Evolutionary conservation across 345 rosid species (phyloP).

Genomic region (Salix dunnii): DNA sequence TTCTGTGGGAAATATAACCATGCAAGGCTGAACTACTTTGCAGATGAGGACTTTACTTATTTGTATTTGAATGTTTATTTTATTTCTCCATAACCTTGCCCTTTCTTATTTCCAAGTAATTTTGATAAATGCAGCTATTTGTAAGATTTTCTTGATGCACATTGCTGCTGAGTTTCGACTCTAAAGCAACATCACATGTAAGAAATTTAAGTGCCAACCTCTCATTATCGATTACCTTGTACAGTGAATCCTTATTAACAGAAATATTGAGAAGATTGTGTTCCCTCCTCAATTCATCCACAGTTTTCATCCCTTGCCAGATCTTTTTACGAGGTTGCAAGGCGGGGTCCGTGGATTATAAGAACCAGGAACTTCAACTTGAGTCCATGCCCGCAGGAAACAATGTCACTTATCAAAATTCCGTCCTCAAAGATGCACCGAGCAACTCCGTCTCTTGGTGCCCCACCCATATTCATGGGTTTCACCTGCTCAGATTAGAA

Average conservation of each 20-base stretch:
- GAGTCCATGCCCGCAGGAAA: slow-evolving; percentile 78
- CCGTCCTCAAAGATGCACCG: slow-evolving; percentile 98
- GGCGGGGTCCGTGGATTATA: slow-evolving; percentile 79
- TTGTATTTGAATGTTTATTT: background rate
- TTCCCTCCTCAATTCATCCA: slow-evolving; percentile 77
- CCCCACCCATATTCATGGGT: slow-evolving; percentile 61
- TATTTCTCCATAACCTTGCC: background rate
- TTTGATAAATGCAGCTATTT: background rate
- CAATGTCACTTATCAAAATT: slow-evolving; percentile 84
- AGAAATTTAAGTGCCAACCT: background rate
- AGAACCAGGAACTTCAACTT: slow-evolving; percentile 70
- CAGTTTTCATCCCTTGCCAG: slow-evolving; percentile 93
- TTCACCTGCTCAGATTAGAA: slow-evolving; percentile 51
- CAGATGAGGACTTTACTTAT: background rate
- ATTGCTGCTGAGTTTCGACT: background rate
- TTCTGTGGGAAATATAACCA: background rate
- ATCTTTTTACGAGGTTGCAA: slow-evolving; percentile 74
- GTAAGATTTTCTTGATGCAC: background rate
- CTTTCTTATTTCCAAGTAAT: background rate
- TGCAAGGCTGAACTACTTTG: too few species aligned
- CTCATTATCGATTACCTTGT: slow-evolving; percentile 53
- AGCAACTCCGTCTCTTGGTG: slow-evolving; percentile 69
- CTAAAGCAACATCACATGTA: background rate
- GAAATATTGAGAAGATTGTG: slow-evolving; percentile 54
- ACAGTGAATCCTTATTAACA: slow-evolving; percentile 76